A percentile compares a stretch with the other conserved stretches of the same genome.
Conservation (phyloP, 2,329 filamentous ascomycete species). For the Verruconis gallopava region DNA sequence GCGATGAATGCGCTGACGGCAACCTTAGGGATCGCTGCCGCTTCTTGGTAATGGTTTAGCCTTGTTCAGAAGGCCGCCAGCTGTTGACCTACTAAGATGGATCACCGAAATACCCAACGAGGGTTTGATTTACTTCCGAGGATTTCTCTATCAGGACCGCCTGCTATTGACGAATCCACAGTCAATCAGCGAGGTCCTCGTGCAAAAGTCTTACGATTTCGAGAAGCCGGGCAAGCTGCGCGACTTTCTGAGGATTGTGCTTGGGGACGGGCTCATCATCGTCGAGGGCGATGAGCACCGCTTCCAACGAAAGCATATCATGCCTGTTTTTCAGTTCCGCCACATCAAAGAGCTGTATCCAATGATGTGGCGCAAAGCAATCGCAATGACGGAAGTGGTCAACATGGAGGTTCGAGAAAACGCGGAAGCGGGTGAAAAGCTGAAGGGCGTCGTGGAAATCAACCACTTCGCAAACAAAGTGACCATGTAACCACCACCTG, state of each 20-base stretch:
- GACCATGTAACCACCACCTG: slow-evolving; percentile 18
- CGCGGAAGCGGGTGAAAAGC: slow-evolving; percentile 19
- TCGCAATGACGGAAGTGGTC: slow-evolving; percentile 54
- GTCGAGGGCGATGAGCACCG: slow-evolving; percentile 38
- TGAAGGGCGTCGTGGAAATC: slow-evolving; percentile 18
- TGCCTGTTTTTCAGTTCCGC: slow-evolving; percentile 74
- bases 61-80: slow-evolving; percentile 23
- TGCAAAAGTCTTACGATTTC: slow-evolving; percentile 40
- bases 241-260: slow-evolving; percentile 33
- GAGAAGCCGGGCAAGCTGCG: slow-evolving; percentile 35
- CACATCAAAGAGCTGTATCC: slow-evolving; percentile 78
- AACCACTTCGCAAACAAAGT: slow-evolving; percentile 1
- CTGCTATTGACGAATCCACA: slow-evolving; percentile 27
- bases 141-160: slow-evolving; percentile 25
- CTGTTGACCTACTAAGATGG: slow-evolving; percentile 20
- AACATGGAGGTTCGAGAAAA: slow-evolving; percentile 36
- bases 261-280: slow-evolving; percentile 39
- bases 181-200: slow-evolving; percentile 38
- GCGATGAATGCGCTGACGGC: background rate
- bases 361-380: slow-evolving; percentile 67
- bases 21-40: slow-evolving; percentile 10
- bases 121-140: slow-evolving; percentile 26
- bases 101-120: slow-evolving; percentile 28
- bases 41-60: slow-evolving; percentile 26
- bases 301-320: slow-evolving; percentile 55